Evolutionary conservation across 148 eudicot species (phyloP), one percentile per base, ranked within the genome.

Genomic region (Cornus kousa): DNA sequence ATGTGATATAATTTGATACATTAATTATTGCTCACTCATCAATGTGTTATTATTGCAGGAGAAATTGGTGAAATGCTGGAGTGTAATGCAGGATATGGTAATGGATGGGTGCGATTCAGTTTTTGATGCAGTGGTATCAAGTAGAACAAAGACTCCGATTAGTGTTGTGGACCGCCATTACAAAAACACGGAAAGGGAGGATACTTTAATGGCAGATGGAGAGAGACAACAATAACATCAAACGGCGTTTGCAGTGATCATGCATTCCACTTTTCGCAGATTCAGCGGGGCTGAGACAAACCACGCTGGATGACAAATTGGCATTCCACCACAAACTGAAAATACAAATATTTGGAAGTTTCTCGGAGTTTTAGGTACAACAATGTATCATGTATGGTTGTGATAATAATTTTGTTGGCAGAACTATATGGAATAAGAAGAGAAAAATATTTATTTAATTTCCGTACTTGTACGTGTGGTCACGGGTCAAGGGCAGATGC

Each of bases 121-220:
- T 46, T 66, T 80, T 32, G 74, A 67, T 8, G 68, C 32, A 17
- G 73, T 12, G 22, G 73, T 12, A 22, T 24, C 78, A 19, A 23
- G 70, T 14, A 46, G 74, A 40, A 33, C 70, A 19, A 62, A 65
- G 60, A 82, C 81, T 1, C 74, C 81, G 32, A 57, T 73, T 53
- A 73, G 71, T 40, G 70, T 77, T 32, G 68, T 82, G 62, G 81
- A 82, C 65, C 70, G 68, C 19, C 74, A 73, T 3, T 82, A 78
- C 71, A 73, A 81, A 65, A 67, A 28, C 50, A 28, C 80, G 6
- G 33, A 64, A 65, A 74, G 46, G 68, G 31, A 57, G 67, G 35
- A 48, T 32, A 48, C 62, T 23, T 22, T 72, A 23, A 46, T 72
- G 19, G 3, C 74, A 23, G 68, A n/a, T n/a, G n/a, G n/a, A 20